phyloP scores from a whole-genome alignment of 2,329 filamentous ascomycete species.

The Coleophoma cylindrospora region DNA sequence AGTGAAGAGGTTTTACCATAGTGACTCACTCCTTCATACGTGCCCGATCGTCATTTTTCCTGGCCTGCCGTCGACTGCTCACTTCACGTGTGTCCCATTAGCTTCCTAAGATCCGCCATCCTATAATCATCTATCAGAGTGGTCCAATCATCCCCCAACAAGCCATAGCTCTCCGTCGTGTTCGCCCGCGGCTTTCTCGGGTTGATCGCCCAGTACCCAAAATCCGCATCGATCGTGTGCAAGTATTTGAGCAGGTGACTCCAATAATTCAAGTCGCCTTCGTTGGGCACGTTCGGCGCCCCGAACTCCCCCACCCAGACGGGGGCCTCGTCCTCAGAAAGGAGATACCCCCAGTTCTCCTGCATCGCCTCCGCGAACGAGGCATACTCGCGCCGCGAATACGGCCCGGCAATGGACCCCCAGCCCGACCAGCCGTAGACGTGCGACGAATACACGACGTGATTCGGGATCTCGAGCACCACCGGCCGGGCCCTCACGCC shows the following conservation, averaged over 20 bases:
- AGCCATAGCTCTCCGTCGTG: constrained; percentile 53
- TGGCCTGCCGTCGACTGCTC: too few species aligned
- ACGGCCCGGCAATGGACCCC: constrained; percentile 56
- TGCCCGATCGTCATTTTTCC: too few species aligned
- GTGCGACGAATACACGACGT: constrained; percentile 63
- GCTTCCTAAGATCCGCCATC: constrained; percentile 54
- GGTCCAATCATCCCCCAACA: constrained; percentile 60
- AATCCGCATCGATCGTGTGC: constrained; percentile 54
- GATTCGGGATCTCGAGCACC: constrained; percentile 45
- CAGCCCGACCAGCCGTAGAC: constrained; percentile 68
- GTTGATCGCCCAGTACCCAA: constrained; percentile 68
- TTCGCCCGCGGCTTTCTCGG: constrained; percentile 56
- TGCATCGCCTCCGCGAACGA: constrained; percentile 61
- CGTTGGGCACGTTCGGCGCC: constrained; percentile 43
- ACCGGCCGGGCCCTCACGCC: constrained; percentile 51
- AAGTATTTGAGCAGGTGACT: constrained; percentile 55
- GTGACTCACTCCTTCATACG: too few species aligned
- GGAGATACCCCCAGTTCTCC: constrained; percentile 61
- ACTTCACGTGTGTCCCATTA: constrained; percentile 30
- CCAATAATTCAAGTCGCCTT: constrained; percentile 62
- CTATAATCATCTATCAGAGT: constrained; percentile 58
- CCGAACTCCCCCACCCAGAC: constrained; percentile 69
- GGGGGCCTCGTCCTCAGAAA: constrained; percentile 49
- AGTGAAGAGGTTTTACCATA: too few species aligned
- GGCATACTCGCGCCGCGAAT: constrained; percentile 52